phyloP scores from a whole-genome alignment of 495 filamentous ascomycete genomes.

The Aspergillus haitiensis region DNA sequence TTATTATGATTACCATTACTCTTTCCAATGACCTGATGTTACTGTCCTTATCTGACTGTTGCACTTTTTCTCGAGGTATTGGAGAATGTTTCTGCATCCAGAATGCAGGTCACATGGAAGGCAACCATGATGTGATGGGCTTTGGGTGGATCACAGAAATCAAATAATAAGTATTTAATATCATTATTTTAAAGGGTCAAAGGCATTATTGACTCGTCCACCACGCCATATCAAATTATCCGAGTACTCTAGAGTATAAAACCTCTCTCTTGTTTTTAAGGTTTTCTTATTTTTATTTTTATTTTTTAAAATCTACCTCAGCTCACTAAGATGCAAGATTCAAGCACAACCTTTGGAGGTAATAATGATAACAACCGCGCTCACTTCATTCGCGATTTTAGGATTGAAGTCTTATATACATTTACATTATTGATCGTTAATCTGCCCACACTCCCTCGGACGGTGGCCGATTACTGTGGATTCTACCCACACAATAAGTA shows the following conservation, averaged over 20 bases:
- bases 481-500: too few relatives aligned
- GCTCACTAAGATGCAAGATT: too few relatives aligned
- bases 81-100: not conserved
- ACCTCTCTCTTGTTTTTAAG: not conserved
- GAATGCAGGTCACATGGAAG: constrained; percentile 13
- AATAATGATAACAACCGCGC: too few relatives aligned
- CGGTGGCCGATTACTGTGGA: too few relatives aligned
- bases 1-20: not conserved
- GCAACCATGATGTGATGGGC: constrained; percentile 11
- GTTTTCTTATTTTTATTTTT: too few relatives aligned
- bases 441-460: too few relatives aligned
- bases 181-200: constrained; percentile 8
- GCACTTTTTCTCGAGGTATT: not conserved
- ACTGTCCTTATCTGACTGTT: not conserved
- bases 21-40: not conserved
- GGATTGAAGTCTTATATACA: too few relatives aligned
- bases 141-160: constrained; percentile 10
- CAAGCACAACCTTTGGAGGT: too few relatives aligned
- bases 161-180: constrained; percentile 10
- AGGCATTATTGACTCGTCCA: constrained; percentile 3
- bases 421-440: too few relatives aligned
- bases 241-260: not conserved
- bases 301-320: too few relatives aligned
- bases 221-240: not conserved
- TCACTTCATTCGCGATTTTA: too few relatives aligned